phyloP scores from a whole-genome alignment of 768 basidiomycete species.

The Pleurotus giganteus region DNA sequence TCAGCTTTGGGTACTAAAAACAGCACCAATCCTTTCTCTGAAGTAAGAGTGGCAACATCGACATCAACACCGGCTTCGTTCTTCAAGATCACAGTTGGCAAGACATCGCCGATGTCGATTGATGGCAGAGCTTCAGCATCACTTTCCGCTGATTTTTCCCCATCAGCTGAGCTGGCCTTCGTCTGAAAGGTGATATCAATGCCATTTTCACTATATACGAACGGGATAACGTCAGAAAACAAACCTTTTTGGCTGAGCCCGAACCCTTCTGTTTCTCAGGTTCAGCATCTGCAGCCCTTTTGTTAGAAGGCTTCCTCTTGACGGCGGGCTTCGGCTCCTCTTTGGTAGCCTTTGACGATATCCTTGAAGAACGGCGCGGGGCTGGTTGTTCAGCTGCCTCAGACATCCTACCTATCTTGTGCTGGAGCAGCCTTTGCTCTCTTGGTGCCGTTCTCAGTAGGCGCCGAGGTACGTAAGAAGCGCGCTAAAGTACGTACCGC shows the following conservation, averaged over 20 bases:
- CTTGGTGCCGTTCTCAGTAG: no score
- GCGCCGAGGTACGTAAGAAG: no score
- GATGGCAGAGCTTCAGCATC: slow-evolving; percentile 24
- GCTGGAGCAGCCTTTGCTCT: no score
- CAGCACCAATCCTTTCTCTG: slow-evolving; percentile 74
- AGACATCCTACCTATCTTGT: not conserved
- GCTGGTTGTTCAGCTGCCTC: not conserved
- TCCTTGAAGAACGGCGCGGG: slow-evolving; percentile 3
- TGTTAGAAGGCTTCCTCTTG: not conserved
- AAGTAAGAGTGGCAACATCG: slow-evolving; percentile 59
- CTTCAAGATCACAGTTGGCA: slow-evolving; percentile 75
- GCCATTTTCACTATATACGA: not conserved
- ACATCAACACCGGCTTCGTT: slow-evolving; percentile 85
- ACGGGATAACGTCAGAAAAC: not conserved
- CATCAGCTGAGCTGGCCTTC: slow-evolving; percentile 14
- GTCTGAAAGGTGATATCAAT: not conserved
- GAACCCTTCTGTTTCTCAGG: not conserved
- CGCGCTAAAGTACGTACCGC: no score
- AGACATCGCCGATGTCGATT: slow-evolving; percentile 70
- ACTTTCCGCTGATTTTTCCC: slow-evolving; percentile 23
- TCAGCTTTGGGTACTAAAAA: slow-evolving; percentile 86
- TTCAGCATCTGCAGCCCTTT: not conserved
- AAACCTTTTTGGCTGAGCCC: slow-evolving; percentile 1
- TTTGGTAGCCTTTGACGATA: not conserved
- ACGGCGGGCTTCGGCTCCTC: not conserved